These are phyloP conservation scores for Lentinula lateritia DNA, from an alignment of 768 basidiomycete species.

Conservation along the genomic window DNA sequence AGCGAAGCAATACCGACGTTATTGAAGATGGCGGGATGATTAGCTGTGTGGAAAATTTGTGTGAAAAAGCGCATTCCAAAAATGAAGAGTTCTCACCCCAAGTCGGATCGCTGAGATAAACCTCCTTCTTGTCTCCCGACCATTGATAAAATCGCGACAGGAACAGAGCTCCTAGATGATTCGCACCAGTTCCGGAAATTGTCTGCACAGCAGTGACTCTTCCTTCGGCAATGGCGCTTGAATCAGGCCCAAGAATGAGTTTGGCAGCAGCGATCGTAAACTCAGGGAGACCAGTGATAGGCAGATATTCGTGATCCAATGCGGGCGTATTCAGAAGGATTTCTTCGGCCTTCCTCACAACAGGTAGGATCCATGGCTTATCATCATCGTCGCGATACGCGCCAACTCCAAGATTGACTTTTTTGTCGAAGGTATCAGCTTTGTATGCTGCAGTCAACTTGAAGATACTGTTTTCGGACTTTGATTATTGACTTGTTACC, in stretches of 20 bases:
- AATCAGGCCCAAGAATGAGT: constrained; percentile 72
- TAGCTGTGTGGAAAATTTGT: constrained; percentile 39
- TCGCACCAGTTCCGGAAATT: constrained; percentile 93
- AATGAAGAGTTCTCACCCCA: constrained; percentile 62
- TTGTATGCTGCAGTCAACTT: constrained; percentile 89
- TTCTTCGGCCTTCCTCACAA: constrained; percentile 81
- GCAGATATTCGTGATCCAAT: constrained; percentile 89
- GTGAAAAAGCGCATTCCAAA: not conserved
- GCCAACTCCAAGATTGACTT: constrained; percentile 90
- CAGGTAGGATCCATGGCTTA: constrained; percentile 91
- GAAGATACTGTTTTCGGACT: constrained; percentile 60
- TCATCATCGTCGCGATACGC: constrained; percentile 85
- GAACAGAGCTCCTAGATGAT: constrained; percentile 89
- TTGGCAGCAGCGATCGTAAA: constrained; percentile 80
- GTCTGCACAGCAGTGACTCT: constrained; percentile 84
- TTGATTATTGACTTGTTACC: not conserved
- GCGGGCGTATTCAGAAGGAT: constrained; percentile 61
- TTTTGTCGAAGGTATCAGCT: constrained; percentile 64
- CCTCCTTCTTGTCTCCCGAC: constrained; percentile 52
- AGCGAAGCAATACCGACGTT: constrained; percentile 86
- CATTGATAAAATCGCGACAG: constrained; percentile 77
- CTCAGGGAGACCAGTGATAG: constrained; percentile 81
- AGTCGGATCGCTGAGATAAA: constrained; percentile 89
- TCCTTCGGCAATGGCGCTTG: constrained; percentile 62
- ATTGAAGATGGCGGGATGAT: constrained; percentile 86